Conservation (phyloP, 176 grass and related monocot species). For the Oryza glumipatula region DNA sequence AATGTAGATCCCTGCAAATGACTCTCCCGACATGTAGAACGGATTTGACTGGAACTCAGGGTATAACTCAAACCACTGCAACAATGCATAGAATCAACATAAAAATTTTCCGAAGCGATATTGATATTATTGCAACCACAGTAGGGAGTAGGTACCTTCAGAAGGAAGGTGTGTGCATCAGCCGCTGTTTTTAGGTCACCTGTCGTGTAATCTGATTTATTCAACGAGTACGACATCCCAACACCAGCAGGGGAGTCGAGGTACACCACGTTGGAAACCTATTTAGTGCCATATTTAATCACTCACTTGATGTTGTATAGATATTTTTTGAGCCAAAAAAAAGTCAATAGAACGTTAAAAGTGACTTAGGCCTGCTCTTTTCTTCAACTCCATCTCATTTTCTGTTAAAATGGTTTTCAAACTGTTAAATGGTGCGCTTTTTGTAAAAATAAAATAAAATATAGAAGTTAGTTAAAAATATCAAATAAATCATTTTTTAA, state of each 20-base stretch:
- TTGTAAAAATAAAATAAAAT: too few species aligned
- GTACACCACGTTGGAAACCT: slow-evolving; percentile 90
- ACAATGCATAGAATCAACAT: slow-evolving; percentile 6
- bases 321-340: background rate
- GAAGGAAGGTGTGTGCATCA: slow-evolving; percentile 81
- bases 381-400: too few species aligned
- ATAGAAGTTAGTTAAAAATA: too few species aligned
- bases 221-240: slow-evolving; percentile 76
- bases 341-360: background rate
- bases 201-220: slow-evolving; percentile 73
- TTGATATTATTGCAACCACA: slow-evolving; percentile 1
- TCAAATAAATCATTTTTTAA: too few species aligned
- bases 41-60: slow-evolving; percentile 67
- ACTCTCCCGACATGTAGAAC: slow-evolving; percentile 90
- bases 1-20: slow-evolving; percentile 85
- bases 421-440: too few species aligned
- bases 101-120: background rate
- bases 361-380: too few species aligned
- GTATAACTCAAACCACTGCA: slow-evolving; percentile 85
- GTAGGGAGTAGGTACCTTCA: slow-evolving; percentile 54
- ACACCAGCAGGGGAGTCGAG: slow-evolving; percentile 85
- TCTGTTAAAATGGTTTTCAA: too few species aligned
- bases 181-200: slow-evolving; percentile 79
- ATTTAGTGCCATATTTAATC: background rate
- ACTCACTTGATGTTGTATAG: background rate